Conservation (phyloP, 768 basidiomycete genomes). For the Pilatotrama ljubarskyi region DNA sequence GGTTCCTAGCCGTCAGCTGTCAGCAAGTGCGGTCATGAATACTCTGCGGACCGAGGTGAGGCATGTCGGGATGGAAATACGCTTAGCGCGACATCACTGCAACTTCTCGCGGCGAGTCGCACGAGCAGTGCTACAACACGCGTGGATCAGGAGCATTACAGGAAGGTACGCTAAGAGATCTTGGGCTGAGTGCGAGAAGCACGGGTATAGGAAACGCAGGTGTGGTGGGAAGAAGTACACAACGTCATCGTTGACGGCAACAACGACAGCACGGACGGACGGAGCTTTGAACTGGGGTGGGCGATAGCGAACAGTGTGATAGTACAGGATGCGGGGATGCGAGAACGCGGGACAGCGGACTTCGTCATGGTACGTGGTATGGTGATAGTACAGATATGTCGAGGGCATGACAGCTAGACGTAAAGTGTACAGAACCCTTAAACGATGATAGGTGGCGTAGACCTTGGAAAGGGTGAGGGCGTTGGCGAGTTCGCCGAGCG, state of each 20-base stretch:
- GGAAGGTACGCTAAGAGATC: too few relatives aligned
- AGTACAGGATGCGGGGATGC: neutral
- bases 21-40: too few relatives aligned
- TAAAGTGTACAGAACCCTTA: neutral
- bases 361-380: neutral
- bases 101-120: neutral
- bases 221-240: too few relatives aligned
- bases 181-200: too few relatives aligned
- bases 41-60: too few relatives aligned
- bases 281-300: neutral
- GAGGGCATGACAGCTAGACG: neutral
- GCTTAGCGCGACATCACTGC: neutral
- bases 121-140: too few relatives aligned
- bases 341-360: neutral
- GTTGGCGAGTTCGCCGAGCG: neutral
- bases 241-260: too few relatives aligned
- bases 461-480: neutral
- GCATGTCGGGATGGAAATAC: too few relatives aligned
- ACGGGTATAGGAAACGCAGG: too few relatives aligned
- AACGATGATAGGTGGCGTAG: neutral
- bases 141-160: neutral
- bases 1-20: too few relatives aligned
- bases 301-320: neutral
- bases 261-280: too few relatives aligned
- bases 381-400: neutral